Percentiles rank a stretch among this genome's conserved stretches.
These are phyloP conservation scores for Murraya koenigii DNA, from an alignment of 345 rosid species.

Conservation along the genomic window DNA sequence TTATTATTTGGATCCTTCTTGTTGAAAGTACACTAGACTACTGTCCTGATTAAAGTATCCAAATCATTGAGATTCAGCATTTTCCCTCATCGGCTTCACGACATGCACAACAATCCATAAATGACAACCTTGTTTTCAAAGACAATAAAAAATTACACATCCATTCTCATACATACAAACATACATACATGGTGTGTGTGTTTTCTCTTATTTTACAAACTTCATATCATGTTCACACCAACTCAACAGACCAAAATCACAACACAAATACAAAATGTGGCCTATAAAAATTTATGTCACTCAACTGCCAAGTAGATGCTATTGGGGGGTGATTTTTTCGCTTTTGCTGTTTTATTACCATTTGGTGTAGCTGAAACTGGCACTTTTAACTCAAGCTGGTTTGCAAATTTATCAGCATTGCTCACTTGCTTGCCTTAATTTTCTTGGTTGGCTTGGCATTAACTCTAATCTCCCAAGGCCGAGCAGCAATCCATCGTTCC, in stretches of 20 bases:
- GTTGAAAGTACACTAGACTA: not conserved
- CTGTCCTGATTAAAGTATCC: not conserved
- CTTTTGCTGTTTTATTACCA: conserved; percentile 25
- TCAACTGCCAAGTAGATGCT: not conserved
- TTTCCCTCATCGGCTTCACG: conserved; percentile 12
- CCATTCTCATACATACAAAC: not conserved
- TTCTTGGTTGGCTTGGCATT: conserved; percentile 31
- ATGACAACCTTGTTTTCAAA: not conserved
- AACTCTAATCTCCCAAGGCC: conserved; percentile 79
- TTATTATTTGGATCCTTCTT: not conserved
- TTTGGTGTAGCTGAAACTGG: conserved; percentile 29
- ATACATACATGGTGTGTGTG: not conserved
- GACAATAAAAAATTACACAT: conserved; percentile 1
- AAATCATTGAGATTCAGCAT: conserved; percentile 8
- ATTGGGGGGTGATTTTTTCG: conserved; percentile 21
- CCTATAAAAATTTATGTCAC: conserved; percentile 1
- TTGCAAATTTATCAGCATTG: conserved; percentile 32
- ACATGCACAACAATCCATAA: conserved; percentile 9
- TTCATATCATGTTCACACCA: conserved; percentile 12
- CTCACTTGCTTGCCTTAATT: conserved; percentile 25
- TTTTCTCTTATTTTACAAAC: not conserved
- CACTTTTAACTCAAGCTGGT: conserved; percentile 20
- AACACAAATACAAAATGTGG: not conserved
- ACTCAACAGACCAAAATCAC: conserved; percentile 5
- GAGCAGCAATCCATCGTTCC: conserved; percentile 79